A percentile compares a stretch with the other conserved stretches of the same genome.
Conservation (phyloP, 805 yeast species). For the Metschnikowia aberdeeniae region DNA sequence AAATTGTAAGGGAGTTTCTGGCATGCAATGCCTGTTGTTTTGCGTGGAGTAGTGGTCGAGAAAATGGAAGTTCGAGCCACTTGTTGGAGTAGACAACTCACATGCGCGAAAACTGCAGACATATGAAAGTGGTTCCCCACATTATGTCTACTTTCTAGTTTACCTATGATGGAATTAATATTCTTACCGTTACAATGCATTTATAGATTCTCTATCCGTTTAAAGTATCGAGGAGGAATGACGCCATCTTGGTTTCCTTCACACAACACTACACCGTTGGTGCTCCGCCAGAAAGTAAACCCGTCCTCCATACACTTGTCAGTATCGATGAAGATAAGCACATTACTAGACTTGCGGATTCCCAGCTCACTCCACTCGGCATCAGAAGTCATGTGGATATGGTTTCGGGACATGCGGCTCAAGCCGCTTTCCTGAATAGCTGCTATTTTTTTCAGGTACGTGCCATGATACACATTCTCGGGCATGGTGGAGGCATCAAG, state of each 20-base stretch:
- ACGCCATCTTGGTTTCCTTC: constrained; percentile 57
- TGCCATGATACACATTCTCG: constrained; percentile 70
- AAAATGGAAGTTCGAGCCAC: constrained; percentile 4
- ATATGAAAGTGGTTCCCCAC: constrained; percentile 4
- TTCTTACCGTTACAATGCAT: no score
- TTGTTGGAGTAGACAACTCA: background rate
- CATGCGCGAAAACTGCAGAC: constrained; percentile 4
- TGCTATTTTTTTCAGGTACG: constrained; percentile 47
- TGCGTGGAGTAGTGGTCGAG: background rate
- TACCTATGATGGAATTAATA: no score
- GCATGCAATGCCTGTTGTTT: background rate
- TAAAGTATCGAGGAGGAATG: constrained; percentile 43
- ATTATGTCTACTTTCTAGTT: background rate
- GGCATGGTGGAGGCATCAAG: constrained; percentile 47
- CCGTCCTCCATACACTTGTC: constrained; percentile 40
- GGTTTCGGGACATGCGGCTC: constrained; percentile 69
- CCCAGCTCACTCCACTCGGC: constrained; percentile 61
- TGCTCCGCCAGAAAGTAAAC: constrained; percentile 54
- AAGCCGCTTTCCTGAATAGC: constrained; percentile 57
- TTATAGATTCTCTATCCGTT: constrained; percentile 18
- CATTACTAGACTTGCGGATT: constrained; percentile 54
- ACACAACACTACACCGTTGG: constrained; percentile 72
- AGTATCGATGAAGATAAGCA: constrained; percentile 61
- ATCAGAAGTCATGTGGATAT: constrained; percentile 74
- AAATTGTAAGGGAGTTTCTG: background rate